Evolutionary conservation across 2,329 filamentous ascomycete genomes (phyloP).

Genomic region (Fusarium agapanthi): DNA sequence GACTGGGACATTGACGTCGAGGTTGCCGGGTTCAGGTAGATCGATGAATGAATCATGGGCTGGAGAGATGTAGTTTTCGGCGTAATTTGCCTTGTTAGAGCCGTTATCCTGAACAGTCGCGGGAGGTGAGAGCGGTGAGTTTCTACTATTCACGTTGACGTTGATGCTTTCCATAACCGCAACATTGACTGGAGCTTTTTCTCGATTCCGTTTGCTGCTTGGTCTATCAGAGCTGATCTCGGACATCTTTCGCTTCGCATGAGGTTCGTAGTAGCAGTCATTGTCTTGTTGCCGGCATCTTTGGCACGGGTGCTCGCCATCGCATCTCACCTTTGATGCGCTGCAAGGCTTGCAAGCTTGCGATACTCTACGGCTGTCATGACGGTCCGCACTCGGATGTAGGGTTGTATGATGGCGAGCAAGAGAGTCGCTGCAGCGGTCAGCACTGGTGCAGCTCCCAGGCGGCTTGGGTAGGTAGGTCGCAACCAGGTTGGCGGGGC

Average conservation of each 20-base stretch:
- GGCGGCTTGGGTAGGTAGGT: accelerated
- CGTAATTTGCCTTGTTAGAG: not conserved
- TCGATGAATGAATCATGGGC: not conserved
- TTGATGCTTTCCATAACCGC: not conserved
- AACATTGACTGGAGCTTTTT: not conserved
- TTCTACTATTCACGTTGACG: not conserved
- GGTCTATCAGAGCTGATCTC: not conserved
- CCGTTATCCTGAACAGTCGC: not conserved
- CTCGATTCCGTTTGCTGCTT: not conserved
- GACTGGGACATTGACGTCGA: not conserved
- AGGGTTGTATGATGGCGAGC: conserved; percentile 4
- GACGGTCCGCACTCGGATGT: not conserved
- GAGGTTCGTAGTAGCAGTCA: not conserved
- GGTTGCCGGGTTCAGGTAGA: not conserved
- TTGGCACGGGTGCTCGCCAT: not conserved
- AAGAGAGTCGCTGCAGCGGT: not conserved
- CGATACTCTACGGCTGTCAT: not conserved
- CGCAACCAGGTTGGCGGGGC: not conserved
- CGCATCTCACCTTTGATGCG: not conserved
- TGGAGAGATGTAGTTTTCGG: not conserved
- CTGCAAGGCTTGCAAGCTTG: conserved; percentile 4
- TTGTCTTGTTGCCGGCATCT: conserved; percentile 1
- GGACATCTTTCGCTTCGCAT: conserved; percentile 1
- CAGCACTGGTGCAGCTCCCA: accelerated
- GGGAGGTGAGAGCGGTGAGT: not conserved